Evolutionary conservation across 257 asterid species (phyloP).

Genomic region (Gentiana macrophylla): DNA sequence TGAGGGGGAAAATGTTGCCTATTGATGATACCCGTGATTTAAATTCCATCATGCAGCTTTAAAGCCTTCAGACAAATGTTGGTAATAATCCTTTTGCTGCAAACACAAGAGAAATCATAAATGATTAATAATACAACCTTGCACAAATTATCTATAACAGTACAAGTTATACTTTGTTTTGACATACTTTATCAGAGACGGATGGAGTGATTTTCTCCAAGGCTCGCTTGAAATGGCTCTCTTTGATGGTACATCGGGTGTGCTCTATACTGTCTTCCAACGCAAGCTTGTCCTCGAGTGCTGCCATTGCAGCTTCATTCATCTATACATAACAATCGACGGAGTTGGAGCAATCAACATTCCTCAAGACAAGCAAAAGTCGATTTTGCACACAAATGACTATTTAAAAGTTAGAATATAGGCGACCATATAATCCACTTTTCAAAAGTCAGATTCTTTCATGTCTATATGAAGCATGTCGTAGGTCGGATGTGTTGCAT

Average conservation of each 20-base stretch:
- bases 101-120: slow-evolving; percentile 4
- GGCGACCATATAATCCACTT: too few relatives aligned
- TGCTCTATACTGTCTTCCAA: slow-evolving; percentile 15
- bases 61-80: slow-evolving; percentile 33
- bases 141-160: neutral
- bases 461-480: neutral
- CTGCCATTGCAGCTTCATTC: slow-evolving; percentile 57
- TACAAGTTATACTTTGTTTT: neutral
- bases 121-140: neutral
- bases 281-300: slow-evolving; percentile 37
- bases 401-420: too few relatives aligned
- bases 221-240: slow-evolving; percentile 49
- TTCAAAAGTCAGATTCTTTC: neutral
- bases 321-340: slow-evolving; percentile 28
- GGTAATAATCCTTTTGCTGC: slow-evolving; percentile 62
- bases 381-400: too few relatives aligned
- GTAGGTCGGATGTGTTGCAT: too few relatives aligned
- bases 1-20: neutral
- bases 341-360: neutral
- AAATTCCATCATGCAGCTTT: slow-evolving; percentile 6
- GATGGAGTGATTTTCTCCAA: slow-evolving; percentile 52
- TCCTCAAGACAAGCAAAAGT: neutral
- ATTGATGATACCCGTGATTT: neutral
- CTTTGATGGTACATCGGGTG: slow-evolving; percentile 33
- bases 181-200: slow-evolving; percentile 44